Percentiles rank a stretch among this genome's conserved stretches.
Evolutionary conservation across 2,329 filamentous ascomycete genomes (phyloP).

Genomic region (Venturia carpophila): DNA sequence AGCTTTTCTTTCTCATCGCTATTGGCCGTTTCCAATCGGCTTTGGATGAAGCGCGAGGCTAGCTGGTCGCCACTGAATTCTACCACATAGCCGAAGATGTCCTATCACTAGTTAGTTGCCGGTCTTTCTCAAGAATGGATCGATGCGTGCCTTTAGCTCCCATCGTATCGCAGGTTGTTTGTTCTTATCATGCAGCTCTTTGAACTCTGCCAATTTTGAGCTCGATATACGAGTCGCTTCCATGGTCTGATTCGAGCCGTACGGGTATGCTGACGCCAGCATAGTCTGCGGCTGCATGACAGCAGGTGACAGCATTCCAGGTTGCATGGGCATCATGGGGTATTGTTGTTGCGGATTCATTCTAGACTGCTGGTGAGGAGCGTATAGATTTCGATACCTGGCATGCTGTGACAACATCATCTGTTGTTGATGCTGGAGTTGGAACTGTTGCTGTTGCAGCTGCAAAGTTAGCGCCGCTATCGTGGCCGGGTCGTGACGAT

Average conservation of each 20-base stretch:
- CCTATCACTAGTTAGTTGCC: constrained; percentile 28
- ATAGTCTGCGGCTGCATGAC: constrained; percentile 26
- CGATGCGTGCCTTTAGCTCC: constrained; percentile 58
- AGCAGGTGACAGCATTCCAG: constrained; percentile 19
- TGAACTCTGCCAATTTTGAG: constrained; percentile 70
- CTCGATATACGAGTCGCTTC: constrained; percentile 51
- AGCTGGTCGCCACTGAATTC: constrained; percentile 96
- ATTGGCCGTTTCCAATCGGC: constrained; percentile 84
- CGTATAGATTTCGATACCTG: background rate
- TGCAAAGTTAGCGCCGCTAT: background rate
- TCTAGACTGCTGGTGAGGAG: constrained; percentile 2
- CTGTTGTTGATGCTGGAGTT: constrained; percentile 37
- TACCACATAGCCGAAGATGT: constrained; percentile 80
- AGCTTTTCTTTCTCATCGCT: constrained; percentile 92
- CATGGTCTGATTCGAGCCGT: constrained; percentile 35
- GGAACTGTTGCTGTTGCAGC: constrained; percentile 19
- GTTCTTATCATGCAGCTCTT: constrained; percentile 54
- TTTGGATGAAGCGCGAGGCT: constrained; percentile 90
- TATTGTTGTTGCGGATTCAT: background rate
- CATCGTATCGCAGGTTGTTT: constrained; percentile 55
- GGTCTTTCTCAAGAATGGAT: background rate
- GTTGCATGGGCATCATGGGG: constrained; percentile 28
- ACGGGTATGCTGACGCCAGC: constrained; percentile 27
- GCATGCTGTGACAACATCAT: constrained; percentile 21
- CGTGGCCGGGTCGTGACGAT: background rate